A percentile compares a stretch with the other conserved stretches of the same genome.
phyloP scores from a whole-genome alignment of 2,329 filamentous ascomycete genomes.

The Apiospora pterosperma region DNA sequence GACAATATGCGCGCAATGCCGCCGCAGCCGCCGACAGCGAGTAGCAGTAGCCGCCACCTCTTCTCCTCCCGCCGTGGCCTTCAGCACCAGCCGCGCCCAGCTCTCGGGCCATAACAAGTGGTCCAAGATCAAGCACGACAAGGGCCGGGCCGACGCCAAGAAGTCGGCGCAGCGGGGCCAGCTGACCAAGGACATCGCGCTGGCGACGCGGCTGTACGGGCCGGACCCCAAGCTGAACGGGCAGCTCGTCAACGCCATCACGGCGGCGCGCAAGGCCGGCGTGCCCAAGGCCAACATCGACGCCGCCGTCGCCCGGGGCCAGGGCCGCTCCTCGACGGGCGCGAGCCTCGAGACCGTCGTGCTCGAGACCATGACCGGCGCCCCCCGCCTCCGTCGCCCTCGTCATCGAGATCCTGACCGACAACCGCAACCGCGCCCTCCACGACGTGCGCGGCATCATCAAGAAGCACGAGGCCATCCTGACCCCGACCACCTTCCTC shows the following conservation, averaged over 20 bases:
- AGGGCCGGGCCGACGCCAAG: slow-evolving; percentile 77
- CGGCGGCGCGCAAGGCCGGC: slow-evolving; percentile 77
- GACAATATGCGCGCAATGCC: not conserved
- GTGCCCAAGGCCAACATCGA: slow-evolving; percentile 86
- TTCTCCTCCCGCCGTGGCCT: slow-evolving; percentile 45
- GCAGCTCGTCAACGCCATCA: slow-evolving; percentile 68
- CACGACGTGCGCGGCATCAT: slow-evolving; percentile 69
- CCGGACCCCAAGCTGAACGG: slow-evolving; percentile 71
- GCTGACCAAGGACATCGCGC: slow-evolving; percentile 69
- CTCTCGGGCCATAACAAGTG: slow-evolving; percentile 83
- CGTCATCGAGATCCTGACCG: slow-evolving; percentile 82
- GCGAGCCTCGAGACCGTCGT: slow-evolving; percentile 72
- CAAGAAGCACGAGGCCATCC: slow-evolving; percentile 66
- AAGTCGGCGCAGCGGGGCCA: slow-evolving; percentile 69
- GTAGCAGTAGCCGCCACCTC: not conserved
- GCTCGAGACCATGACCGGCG: slow-evolving; percentile 77
- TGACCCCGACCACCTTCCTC: slow-evolving; percentile 75
- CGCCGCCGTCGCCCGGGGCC: slow-evolving; percentile 79
- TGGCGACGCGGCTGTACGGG: slow-evolving; percentile 75
- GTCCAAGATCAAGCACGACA: slow-evolving; percentile 95
- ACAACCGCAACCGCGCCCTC: slow-evolving; percentile 71
- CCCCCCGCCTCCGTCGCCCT: slow-evolving; percentile 61
- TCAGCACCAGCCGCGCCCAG: slow-evolving; percentile 40
- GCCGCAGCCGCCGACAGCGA: not conserved
- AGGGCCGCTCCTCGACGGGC: slow-evolving; percentile 75